Evolutionary conservation across 2,329 filamentous ascomycete species (phyloP), one percentile per base, ranked within the genome.

Genomic region (Colletotrichum siamense): DNA sequence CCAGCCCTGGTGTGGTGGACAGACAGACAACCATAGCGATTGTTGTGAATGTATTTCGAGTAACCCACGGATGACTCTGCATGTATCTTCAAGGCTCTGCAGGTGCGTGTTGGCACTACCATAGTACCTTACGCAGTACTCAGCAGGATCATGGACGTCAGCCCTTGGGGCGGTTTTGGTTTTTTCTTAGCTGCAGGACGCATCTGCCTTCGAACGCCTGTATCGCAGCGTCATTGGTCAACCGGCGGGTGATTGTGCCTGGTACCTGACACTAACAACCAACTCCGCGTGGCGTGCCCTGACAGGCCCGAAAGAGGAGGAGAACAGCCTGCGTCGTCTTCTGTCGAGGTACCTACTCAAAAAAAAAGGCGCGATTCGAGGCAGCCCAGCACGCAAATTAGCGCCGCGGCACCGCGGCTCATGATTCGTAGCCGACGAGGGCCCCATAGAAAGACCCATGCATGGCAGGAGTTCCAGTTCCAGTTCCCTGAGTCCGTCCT

Each of bases 261-360:
- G 84, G 86, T 87, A 83, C 86, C 86, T 87, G 84, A 82, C 84
- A 84, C 81, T 75, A 78, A 64, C 26, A 32, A 30, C 57, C 63
- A 49, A 69, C 73, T 80, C 83, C 83, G 86, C 85, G 83, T 86
- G 85, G 84, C 81, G 78, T 78, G 80, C 81, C 81, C 79, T 85
- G 80, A 85, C 82, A 85, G 84, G 84, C 81, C 79, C 39, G 39
- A 44, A 44, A n/a, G 78, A 79, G 79, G 77, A 66, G 68, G 57
- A 75, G 16, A 39, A 32, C 13, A 63, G 61, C 32, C 24, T 16
- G 52, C 8, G 18, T 7, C 24, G 32, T 39, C 61, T 64, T 64
- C n/a, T n/a, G 3, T 44, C 69, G 36, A 62, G 75, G 57, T 52
- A 64, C 26, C 26, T 28, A 30, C 70, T 61, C 13, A 10, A 18